Evolutionary conservation across 2,329 filamentous ascomycete genomes (phyloP), one percentile per base, ranked within the genome.

Genomic region (Paradendryphiella salina): DNA sequence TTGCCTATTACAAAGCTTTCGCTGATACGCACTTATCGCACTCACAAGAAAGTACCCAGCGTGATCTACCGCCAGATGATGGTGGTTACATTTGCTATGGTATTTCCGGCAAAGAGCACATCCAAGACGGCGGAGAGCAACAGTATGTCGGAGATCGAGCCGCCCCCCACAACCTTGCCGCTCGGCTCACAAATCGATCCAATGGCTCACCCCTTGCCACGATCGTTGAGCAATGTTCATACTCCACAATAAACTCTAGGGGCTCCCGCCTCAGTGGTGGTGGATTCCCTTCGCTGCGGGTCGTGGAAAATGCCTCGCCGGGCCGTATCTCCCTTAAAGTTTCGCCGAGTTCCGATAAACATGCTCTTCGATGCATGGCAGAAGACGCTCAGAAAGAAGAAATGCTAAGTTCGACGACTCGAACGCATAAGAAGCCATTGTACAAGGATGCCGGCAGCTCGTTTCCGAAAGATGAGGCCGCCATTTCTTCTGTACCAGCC

Each of bases 191-290:
- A 46, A 70, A 66, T 51, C 64, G 63, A 23, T 53, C 61, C 46
- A 67, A 71, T 56, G 72, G 70, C 45, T 71, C 63, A 29, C 72
- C 72, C 10, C 70, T 78, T n/a, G 72, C 71, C 21, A 76, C 75
- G 11, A 78, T 79, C 50, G 59, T 73, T 32, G 76, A 78, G 59
- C 73, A 73, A 42, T 66, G 63, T 51, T 78, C 76, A 11, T 64
- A 69, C 36, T 72, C 72, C 10, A 76, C 75, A 8, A 63, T 78
- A 18, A 65, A 67, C 36, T 73, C 74, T 7, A 54, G 63, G 34
- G 57, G 57, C 9, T 73, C 72, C 13, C 43, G 64, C n/a, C 49
- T 62, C 38, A 63, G 55, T 42, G 42, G 60, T 20, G 56, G 53
- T 14, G 60, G 52, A n/a, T 56, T 60, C 41, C 51, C 63, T 33